A percentile compares a stretch with the other conserved stretches of the same genome.
Conservation (phyloP, 2,329 filamentous ascomycete genomes). For the Cercospora nicotianae region DNA sequence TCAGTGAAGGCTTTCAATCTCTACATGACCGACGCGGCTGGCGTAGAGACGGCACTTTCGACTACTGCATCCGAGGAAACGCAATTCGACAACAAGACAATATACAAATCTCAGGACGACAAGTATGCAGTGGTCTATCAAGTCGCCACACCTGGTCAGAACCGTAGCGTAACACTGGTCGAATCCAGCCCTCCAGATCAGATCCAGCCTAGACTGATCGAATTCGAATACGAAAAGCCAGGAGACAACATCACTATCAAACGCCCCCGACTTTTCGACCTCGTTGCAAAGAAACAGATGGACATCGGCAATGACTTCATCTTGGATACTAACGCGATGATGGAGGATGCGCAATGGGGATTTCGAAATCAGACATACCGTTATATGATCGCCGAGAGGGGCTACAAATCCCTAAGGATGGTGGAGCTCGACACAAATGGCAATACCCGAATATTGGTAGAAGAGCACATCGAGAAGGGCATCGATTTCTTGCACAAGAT, state of each 20-base stretch:
- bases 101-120: constrained; percentile 4
- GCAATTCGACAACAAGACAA: background rate
- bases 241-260: constrained; percentile 1
- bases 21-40: background rate
- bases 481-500: constrained; percentile 9
- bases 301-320: background rate
- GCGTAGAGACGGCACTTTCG: constrained; percentile 10
- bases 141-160: background rate
- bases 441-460: constrained; percentile 2
- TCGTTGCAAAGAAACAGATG: constrained; percentile 12
- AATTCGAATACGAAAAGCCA: background rate
- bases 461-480: constrained; percentile 7
- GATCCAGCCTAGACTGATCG: background rate
- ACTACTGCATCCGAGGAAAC: background rate
- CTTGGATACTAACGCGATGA: background rate
- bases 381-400: constrained; percentile 6
- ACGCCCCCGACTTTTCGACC: constrained; percentile 11
- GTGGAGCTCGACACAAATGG: constrained; percentile 11
- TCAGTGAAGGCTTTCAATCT: constrained; percentile 8
- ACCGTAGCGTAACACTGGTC: constrained; percentile 5
- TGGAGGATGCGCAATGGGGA: constrained; percentile 6
- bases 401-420: background rate
- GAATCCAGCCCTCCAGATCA: constrained; percentile 8
- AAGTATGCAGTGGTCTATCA: constrained; percentile 16
- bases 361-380: constrained; percentile 8